Percentiles rank a stretch among this genome's conserved stretches.
phyloP scores from a whole-genome alignment of 2,329 filamentous ascomycete genomes.

The Lomentospora prolificans region DNA sequence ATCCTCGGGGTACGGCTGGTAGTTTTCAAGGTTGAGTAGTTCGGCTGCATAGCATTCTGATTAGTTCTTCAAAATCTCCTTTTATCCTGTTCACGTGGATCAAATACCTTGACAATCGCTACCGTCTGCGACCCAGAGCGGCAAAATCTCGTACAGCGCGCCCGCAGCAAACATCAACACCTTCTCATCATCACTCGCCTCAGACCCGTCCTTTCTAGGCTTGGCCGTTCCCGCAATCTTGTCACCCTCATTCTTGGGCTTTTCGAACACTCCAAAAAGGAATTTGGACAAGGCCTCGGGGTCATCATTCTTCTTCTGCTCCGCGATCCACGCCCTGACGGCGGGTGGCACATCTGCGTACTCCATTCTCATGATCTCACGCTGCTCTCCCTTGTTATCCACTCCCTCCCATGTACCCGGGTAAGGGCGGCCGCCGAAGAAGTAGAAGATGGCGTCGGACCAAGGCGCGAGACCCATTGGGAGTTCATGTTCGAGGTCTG shows the following conservation, averaged over 20 bases:
- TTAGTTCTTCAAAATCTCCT: neutral
- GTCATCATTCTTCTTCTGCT: constrained; percentile 20
- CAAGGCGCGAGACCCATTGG: constrained; percentile 18
- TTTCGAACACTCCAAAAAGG: constrained; percentile 25
- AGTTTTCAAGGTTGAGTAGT: constrained; percentile 19
- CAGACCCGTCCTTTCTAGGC: constrained; percentile 13
- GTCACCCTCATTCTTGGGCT: constrained; percentile 21
- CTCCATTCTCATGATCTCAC: constrained; percentile 28
- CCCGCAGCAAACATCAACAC: constrained; percentile 33
- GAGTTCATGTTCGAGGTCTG: constrained; percentile 15
- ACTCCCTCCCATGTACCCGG: constrained; percentile 31
- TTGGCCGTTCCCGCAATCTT: constrained; percentile 23
- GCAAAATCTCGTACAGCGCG: constrained; percentile 31
- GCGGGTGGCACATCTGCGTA: constrained; percentile 21
- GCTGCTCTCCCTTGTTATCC: constrained; percentile 26
- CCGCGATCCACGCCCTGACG: constrained; percentile 32
- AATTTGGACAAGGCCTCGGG: constrained; percentile 17
- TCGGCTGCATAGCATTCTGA: neutral
- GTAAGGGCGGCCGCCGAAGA: constrained; percentile 19
- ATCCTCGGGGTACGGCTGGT: constrained; percentile 17
- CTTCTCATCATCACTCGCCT: constrained; percentile 14
- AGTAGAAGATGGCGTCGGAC: constrained; percentile 17
- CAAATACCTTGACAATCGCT: constrained; percentile 25
- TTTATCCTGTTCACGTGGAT: neutral
- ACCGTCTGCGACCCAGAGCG: constrained; percentile 29